Evolutionary conservation across 2,329 filamentous ascomycete genomes (phyloP).

Genomic region (Xylariaceae sp.): DNA sequence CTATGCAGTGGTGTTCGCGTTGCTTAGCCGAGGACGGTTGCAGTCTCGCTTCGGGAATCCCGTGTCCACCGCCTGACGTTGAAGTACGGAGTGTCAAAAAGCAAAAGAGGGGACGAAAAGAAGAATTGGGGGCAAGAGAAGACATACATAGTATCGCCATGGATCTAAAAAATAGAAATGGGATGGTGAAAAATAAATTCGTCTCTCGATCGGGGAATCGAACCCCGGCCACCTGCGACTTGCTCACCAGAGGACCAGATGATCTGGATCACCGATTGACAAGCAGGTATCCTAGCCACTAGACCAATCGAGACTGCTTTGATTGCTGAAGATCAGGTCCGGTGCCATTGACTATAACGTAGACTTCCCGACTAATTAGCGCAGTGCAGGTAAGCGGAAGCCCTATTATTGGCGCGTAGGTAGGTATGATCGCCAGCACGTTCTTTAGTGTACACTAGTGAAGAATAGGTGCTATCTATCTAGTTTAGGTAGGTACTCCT

Average conservation of each 20-base stretch:
- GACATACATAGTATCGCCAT: no score
- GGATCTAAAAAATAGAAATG: neutral
- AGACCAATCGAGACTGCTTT: constrained; percentile 29
- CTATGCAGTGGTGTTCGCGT: neutral
- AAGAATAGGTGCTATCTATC: no score
- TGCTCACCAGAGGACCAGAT: neutral
- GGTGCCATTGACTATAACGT: neutral
- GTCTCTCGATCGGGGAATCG: constrained; percentile 37
- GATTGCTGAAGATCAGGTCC: neutral
- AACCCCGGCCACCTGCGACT: constrained; percentile 33
- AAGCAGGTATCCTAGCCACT: constrained; percentile 32
- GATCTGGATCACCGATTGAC: constrained; percentile 14
- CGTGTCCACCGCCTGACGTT: neutral
- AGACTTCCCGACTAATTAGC: neutral
- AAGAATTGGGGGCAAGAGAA: no score
- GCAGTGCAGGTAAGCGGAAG: no score
- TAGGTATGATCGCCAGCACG: no score
- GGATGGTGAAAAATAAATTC: constrained; percentile 2
- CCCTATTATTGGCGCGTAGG: no score
- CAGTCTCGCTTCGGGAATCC: neutral
- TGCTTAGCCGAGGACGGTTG: neutral
- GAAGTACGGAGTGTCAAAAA: neutral
- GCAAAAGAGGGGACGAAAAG: neutral
- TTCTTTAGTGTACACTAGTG: no score
- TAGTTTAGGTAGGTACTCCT: no score